Base-by-base conservation (phyloP, 441 rosid species). In the Biscutella auriculata region DNA sequence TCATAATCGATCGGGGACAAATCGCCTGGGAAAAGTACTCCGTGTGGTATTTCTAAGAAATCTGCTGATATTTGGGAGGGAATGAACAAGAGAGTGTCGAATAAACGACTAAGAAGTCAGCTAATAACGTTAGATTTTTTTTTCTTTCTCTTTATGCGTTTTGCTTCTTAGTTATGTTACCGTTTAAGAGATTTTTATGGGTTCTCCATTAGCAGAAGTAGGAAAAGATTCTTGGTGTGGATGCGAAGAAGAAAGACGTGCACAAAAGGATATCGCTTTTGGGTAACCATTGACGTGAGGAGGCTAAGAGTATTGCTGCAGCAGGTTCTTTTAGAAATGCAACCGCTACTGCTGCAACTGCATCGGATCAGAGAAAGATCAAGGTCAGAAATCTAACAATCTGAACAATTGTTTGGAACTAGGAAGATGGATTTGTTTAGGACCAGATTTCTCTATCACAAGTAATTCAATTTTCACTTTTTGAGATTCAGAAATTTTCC, bases 271-370 rank as follows among this genome's bases (percentile, higher is more conserved):
- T 48, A 19, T 5, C 14, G 55, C n/a, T 58, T 48, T 15, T 32
- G 42, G 71, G 60, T 60, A 65, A 35, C 65, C 65, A 40, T 10
- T 45, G 62, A 23, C 50, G 71, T 54, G 89, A 75, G 55, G 79
- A 79, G 63, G 73, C 84, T 43, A 83, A 73, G 73, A 73, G 51
- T 62, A 47, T 83, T 60, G 96, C 95, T n/a, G 87, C 88, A 12
- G 85, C 96, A 23, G 79, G 86, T 51, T 95, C 97, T 3, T 89
- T 85, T 21, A 80, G 69, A 79, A 84, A 80, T 57, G 93, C 92
- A 33, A 74, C 90, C 0, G 87, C 79, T 49, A 76, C 84, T 2
- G 85, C 81, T 10, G 84, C 81, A 19, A 81, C 85, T 37, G 84
- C 87, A 12, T 66, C 80, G 4, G 69, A 60, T 61, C 72, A 73